Percentiles rank a stretch among this genome's conserved stretches.
These are phyloP conservation scores for Polytolypa hystricis DNA, from an alignment of 2,329 filamentous ascomycete genomes.

Conservation along the genomic window DNA sequence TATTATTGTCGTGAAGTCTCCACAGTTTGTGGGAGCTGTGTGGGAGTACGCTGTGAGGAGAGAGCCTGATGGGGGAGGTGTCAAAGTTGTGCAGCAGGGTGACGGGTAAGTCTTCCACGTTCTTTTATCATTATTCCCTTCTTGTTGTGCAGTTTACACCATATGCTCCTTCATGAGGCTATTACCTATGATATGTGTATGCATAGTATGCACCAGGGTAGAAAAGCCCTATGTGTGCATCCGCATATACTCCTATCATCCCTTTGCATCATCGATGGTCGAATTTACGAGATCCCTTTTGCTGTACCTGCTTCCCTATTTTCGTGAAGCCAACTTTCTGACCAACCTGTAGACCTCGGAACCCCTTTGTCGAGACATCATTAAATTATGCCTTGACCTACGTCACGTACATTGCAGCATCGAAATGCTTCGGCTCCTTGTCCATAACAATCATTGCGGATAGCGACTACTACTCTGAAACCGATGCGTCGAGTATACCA, in stretches of 20 bases:
- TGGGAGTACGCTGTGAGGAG: constrained; percentile 80
- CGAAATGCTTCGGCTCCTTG: constrained; percentile 51
- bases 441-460: constrained; percentile 83
- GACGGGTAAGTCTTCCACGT: constrained; percentile 21
- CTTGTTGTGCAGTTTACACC: constrained; percentile 53
- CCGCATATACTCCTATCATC: no score
- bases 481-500: constrained; percentile 31
- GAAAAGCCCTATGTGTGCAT: no score
- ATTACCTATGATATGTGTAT: no score
- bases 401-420: constrained; percentile 42
- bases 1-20: constrained; percentile 78
- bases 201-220: no score
- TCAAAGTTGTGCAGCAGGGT: constrained; percentile 59
- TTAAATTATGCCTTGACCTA: constrained; percentile 82
- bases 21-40: constrained; percentile 75
- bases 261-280: no score
- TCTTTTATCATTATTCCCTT: constrained; percentile 46
- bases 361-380: constrained; percentile 87
- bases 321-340: no score
- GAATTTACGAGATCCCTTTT: no score
- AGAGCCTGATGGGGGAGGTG: constrained; percentile 61
- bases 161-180: no score
- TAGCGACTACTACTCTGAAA: constrained; percentile 89
- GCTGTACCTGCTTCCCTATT: constrained; percentile 75
- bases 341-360: constrained; percentile 44